These are phyloP conservation scores for Boletus vinaceobasis DNA, from an alignment of 768 basidiomycete genomes.

Conservation along the genomic window DNA sequence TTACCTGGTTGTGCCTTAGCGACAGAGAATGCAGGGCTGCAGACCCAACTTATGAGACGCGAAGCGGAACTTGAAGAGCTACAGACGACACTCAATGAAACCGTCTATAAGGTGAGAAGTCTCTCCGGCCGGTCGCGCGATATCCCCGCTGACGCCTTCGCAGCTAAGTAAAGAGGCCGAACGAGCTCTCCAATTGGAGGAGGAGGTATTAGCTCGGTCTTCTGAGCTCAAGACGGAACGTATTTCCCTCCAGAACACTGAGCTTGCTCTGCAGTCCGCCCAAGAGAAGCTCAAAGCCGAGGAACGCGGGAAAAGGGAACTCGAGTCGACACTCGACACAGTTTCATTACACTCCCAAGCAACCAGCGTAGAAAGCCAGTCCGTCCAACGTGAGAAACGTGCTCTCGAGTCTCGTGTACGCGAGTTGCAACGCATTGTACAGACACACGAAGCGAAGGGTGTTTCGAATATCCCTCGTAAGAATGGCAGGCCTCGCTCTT, in stretches of 20 bases:
- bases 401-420: slow-evolving; percentile 54
- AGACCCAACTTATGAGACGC: slow-evolving; percentile 34
- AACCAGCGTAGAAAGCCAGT: slow-evolving; percentile 38
- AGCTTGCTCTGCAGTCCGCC: slow-evolving; percentile 44
- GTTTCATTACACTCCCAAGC: slow-evolving; percentile 53
- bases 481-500: slow-evolving; percentile 50
- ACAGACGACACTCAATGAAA: slow-evolving; percentile 33
- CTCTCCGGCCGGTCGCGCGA: not conserved
- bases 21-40: slow-evolving; percentile 34
- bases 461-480: slow-evolving; percentile 33
- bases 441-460: slow-evolving; percentile 35
- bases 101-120: slow-evolving; percentile 34
- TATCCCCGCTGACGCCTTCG: slow-evolving; percentile 5
- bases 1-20: slow-evolving; percentile 25
- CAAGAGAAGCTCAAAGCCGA: slow-evolving; percentile 51
- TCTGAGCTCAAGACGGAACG: slow-evolving; percentile 58
- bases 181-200: slow-evolving; percentile 54
- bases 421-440: slow-evolving; percentile 48
- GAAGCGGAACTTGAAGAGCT: slow-evolving; percentile 36
- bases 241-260: slow-evolving; percentile 48
- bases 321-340: slow-evolving; percentile 54
- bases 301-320: slow-evolving; percentile 48
- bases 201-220: slow-evolving; percentile 44
- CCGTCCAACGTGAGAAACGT: slow-evolving; percentile 56
- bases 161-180: slow-evolving; percentile 58